Base-by-base conservation (phyloP, 495 filamentous ascomycete species). In the Halenospora varia region DNA sequence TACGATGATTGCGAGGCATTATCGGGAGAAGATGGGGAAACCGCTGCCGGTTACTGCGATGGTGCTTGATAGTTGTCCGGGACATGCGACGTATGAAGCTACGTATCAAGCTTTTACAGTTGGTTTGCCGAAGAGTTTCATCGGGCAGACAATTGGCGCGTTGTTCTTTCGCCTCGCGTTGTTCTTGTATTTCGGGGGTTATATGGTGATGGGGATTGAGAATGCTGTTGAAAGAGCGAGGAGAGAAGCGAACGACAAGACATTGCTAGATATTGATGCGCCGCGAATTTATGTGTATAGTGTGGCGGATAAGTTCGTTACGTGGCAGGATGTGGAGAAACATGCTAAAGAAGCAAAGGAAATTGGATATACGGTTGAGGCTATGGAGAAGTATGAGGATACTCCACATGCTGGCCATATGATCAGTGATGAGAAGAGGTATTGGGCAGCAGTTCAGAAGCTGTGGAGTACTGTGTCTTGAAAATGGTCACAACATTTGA, bases 351-450 rank as follows among this genome's bases (percentile, higher is more conserved):
- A 64, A 25, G 53, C 53, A 2, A 24, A 42, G 26, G n/a, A 39
- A 25, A 64, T 55, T 39, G 65, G 63, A 18, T 59, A 57, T 17
- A 49, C 40, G 52, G 65, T 62, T 41, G 47, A 62, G 54, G 13
- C 13, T 35, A 54, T 62, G 59, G 69, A 70, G 40, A 61, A 62
- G 57, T 75, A 66, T 48, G 56, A 55, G 42, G 47, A 51, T 19
- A 75, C 65, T 40, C 59, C 56, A 23, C 73, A 77, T 63, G 70
- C 64, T 54, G 65, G 50, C 15, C 71, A 75, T 67, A 78, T 83
- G 77, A 64, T 78, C 23, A 50, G 68, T 56, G 73, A 81, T 56
- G 67, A 74, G 2, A 72, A 77, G 46, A 66, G 75, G 57, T 86
- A 85, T 61, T 85, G 81, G 82, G 59, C 55, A 8, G 71, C 66